Evolutionary conservation across 306 rosid genomes (phyloP).

Genomic region (Malus sylvestris): DNA sequence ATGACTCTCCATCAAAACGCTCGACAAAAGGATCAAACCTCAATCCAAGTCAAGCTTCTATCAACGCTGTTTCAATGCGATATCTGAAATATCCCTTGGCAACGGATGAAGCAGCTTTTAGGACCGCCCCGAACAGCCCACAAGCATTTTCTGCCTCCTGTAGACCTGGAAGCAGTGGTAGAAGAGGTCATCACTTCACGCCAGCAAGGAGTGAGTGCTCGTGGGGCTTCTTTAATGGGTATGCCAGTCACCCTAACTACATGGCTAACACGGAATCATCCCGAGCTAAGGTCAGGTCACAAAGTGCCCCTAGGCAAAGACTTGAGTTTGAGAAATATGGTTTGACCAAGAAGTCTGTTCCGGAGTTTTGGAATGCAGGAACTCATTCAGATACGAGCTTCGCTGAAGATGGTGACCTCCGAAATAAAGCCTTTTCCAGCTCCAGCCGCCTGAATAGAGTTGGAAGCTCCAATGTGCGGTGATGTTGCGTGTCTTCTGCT

Average conservation of each 20-base stretch:
- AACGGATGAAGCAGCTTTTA: conserved; percentile 41
- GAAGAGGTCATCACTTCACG: conserved; percentile 56
- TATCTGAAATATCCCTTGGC: conserved; percentile 33
- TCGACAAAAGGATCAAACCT: conserved; percentile 30
- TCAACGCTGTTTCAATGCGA: conserved; percentile 20
- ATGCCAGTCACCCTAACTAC: conserved; percentile 62
- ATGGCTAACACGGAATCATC: conserved; percentile 90
- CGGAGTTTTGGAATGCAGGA: conserved; percentile 49
- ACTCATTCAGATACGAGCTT: conserved; percentile 33
- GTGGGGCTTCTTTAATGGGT: conserved; percentile 52
- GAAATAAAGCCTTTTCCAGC: conserved; percentile 24
- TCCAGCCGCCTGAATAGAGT: conserved; percentile 39
- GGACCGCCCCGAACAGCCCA: conserved; percentile 62
- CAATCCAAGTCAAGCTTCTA: conserved; percentile 33
- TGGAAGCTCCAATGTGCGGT: conserved; percentile 47
- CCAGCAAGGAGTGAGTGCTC: conserved; percentile 78
- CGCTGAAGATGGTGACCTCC: conserved; percentile 29
- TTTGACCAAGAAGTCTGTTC: conserved; percentile 32
- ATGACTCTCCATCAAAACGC: conserved; percentile 53
- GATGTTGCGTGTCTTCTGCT: conserved; percentile 15
- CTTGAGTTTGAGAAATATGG: conserved; percentile 57
- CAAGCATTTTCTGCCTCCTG: conserved; percentile 55
- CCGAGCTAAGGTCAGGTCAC: conserved; percentile 83
- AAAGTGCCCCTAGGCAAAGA: conserved; percentile 90
- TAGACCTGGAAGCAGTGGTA: conserved; percentile 47